Base-by-base conservation (phyloP, 2,329 filamentous ascomycete species). In the Aspergillus pseudonomiae region DNA sequence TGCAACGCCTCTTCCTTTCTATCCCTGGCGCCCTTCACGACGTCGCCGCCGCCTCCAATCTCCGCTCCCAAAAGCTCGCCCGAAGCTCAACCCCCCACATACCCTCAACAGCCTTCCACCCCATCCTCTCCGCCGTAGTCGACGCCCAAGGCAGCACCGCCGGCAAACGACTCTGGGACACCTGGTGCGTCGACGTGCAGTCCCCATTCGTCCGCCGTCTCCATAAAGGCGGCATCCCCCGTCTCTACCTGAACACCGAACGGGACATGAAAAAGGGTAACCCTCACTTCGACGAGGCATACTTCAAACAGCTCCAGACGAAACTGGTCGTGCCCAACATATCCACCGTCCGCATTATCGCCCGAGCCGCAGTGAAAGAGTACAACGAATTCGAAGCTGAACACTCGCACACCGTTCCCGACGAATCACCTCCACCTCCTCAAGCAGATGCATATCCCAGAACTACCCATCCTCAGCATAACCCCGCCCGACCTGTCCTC, bases 51-150 rank as follows among this genome's bases (percentile, higher is more conserved):
- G 55, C 72, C 11, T 62, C 67, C 26, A 66, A 67, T 7, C 62
- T 68, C 54, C 50, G 58, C 30, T 67, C 56, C 34, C 41, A 57
- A 24, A 50, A 61, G 21, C 61, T 57, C 55, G 53, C 61, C 16
- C 70, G 62, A 36, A 65, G 72, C 52, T 66, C 67, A 28, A 45
- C 73, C 36, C 68, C 70, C 21, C 68, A 71, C 60, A 70, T 81
- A 32, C 72, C 78, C 14, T 68, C 78, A 0, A 70, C 73, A 3
- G 74, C 82, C 6, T 87, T 88, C 78, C 83, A 87, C 64, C 69
- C 71, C 21, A 65, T 88, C 7, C 82, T 91, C 7, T 77, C 81
- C 50, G 85, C 83, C n/a, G 77, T 88, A 10, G 81, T 85, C 3
- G 79, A 83, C 32, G 77, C 77, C 0, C 80, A 82, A 54, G 84